Percentiles rank a stretch among this genome's conserved stretches.
phyloP scores from a whole-genome alignment of 768 basidiomycete species.

The Pisolithus tinctorius region DNA sequence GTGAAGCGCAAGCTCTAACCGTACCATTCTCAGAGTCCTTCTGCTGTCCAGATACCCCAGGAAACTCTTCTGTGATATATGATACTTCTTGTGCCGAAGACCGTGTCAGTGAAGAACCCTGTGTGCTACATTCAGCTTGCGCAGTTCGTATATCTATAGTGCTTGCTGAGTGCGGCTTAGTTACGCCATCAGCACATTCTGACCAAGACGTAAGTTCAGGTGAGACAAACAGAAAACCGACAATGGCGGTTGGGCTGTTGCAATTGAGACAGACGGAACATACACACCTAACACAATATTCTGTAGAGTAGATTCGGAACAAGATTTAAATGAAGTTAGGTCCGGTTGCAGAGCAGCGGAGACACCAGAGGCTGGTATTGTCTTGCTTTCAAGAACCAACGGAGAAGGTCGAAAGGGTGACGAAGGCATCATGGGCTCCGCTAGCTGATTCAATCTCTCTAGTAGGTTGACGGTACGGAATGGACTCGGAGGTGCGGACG shows the following conservation, averaged over 20 bases:
- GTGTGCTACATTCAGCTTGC: not conserved
- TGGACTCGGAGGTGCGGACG: conserved; percentile 22
- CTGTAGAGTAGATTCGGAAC: conserved; percentile 22
- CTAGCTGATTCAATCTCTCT: conserved; percentile 19
- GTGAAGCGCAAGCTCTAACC: not conserved
- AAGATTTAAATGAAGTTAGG: conserved; percentile 39
- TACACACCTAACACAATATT: conserved; percentile 1
- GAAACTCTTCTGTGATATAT: not conserved
- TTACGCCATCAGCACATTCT: conserved; percentile 2
- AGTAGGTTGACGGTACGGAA: conserved; percentile 27
- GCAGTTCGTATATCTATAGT: not conserved
- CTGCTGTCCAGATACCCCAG: not conserved
- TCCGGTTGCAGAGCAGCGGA: conserved; percentile 18
- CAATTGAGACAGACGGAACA: conserved; percentile 8
- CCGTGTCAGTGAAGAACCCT: not conserved
- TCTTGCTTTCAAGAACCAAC: conserved; percentile 1
- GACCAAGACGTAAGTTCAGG: conserved; percentile 10
- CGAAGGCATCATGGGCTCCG: conserved; percentile 1
- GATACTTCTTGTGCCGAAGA: not conserved
- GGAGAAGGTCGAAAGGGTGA: not conserved
- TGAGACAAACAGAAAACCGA: conserved; percentile 19
- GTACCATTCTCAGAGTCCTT: not conserved
- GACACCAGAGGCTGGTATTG: conserved; percentile 1
- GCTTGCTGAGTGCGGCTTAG: not conserved
- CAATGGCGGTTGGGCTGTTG: conserved; percentile 5